Evolutionary conservation across 805 yeast species (phyloP), one percentile per base, ranked within the genome.

Genomic region (Saccharomycopsis oosterbeekiorum): DNA sequence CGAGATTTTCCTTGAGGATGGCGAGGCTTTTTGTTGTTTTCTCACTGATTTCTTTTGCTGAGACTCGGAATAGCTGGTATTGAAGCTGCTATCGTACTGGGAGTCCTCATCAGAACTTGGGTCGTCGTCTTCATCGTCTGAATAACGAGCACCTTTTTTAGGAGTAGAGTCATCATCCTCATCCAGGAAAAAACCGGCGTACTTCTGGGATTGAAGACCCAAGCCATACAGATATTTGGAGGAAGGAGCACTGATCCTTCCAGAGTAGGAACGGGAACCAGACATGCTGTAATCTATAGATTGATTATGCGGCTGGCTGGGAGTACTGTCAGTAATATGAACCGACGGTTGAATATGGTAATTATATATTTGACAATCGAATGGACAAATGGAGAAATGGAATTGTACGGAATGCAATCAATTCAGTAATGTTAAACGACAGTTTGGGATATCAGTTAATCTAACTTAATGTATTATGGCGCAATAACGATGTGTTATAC

Each of bases 151-250:
- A 8, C 65, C 55, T 26, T 59, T 63, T 51, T 59, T 56, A 4
- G 65, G 65, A 41, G 64, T 63, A 19, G 60, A 62, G 5, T 62
- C 63, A 14, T 47, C 53, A 12, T 61, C 63, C 29, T 61, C 63
- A 54, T 63, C 65, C 41, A 59, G 57, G 55, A 63, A 63, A 40
- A 63, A 63, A 15, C 64, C 65, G 29, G 59, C 54, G 24, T 61
- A 63, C 34, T 58, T 60, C 26, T 59, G 56, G 17, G 58, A 43
- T 36, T 47, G 36, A 15, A 59, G 42, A 24, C 43, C 58, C 9
- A n/a, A 19, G 24, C 47, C 36, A 10, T 29, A 41, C 6, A 40
- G 24, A 53, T 47, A 47, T 47, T 47, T 59, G 59, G 61, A 24
- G 41, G 55, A 15, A 21, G 41, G 57, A 19, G 58, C 61, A 41